These are phyloP conservation scores for Candida qinlingensis DNA, from an alignment of 805 yeast species.

Conservation along the genomic window DNA sequence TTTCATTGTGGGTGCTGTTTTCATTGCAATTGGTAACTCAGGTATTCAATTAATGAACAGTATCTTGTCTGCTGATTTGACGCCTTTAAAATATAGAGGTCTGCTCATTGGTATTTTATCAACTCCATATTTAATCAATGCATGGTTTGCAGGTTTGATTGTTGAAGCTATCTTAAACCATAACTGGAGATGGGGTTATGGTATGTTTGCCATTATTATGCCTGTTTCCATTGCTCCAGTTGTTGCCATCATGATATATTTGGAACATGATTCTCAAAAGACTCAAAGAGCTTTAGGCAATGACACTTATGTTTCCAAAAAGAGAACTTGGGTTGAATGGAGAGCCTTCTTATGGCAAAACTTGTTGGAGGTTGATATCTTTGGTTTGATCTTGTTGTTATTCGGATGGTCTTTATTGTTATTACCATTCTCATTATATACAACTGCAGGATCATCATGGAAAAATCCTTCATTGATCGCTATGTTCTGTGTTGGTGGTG, in stretches of 20 bases:
- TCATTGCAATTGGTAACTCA: conserved; percentile 31
- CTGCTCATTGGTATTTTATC: conserved; percentile 30
- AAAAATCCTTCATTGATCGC: conserved; percentile 35
- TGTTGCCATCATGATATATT: conserved; percentile 24
- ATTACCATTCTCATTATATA: conserved; percentile 32
- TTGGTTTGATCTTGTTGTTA: conserved; percentile 31
- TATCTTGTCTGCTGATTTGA: conserved; percentile 31
- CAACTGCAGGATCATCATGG: conserved; percentile 29
- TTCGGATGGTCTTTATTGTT: conserved; percentile 32
- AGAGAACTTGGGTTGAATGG: not conserved
- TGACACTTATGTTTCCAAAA: conserved; percentile 5
- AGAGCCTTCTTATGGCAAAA: conserved; percentile 4
- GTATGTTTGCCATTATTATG: conserved; percentile 39
- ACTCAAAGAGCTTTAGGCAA: conserved; percentile 10
- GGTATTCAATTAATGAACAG: conserved; percentile 30
- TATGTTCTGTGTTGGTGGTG: conserved; percentile 35
- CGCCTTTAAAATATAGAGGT: conserved; percentile 32
- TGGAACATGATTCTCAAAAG: conserved; percentile 27
- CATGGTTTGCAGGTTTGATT: conserved; percentile 36
- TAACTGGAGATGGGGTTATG: conserved; percentile 48
- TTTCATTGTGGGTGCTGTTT: conserved; percentile 31
- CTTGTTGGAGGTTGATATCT: conserved; percentile 31
- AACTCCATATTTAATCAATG: conserved; percentile 36
- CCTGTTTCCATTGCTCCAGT: conserved; percentile 34
- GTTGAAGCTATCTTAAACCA: conserved; percentile 23